phyloP scores from a whole-genome alignment of 202 grass and related monocot genomes.

The Zizania palustris region DNA sequence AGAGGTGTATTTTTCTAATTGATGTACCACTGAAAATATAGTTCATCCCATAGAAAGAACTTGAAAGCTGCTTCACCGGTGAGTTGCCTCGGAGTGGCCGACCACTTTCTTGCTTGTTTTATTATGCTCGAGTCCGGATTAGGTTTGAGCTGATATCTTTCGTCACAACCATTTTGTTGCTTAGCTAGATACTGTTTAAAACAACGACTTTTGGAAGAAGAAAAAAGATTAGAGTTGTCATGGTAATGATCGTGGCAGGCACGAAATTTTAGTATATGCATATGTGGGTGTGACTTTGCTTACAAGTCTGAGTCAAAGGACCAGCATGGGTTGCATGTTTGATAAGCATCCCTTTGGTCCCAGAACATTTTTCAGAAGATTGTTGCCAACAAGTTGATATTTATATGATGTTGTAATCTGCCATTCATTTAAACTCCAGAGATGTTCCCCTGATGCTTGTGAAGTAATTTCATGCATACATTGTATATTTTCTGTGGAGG shows the following conservation, averaged over 20 bases:
- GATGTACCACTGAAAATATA: no score
- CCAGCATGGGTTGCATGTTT: conserved; percentile 23
- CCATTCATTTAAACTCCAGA: conserved; percentile 13
- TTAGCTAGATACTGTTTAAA: background rate
- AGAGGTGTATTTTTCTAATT: no score
- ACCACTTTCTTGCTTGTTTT: no score
- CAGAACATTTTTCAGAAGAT: conserved; percentile 14
- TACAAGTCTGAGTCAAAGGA: conserved; percentile 30
- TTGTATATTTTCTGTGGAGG: background rate
- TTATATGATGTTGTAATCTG: background rate
- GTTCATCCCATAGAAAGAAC: no score
- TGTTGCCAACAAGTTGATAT: background rate
- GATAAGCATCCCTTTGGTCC: background rate
- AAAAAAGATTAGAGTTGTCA: background rate
- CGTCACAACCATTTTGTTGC: conserved; percentile 19
- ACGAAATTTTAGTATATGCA: conserved; percentile 3
- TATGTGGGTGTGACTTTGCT: conserved; percentile 26
- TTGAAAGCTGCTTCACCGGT: no score
- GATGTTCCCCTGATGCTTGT: background rate
- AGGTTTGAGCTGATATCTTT: background rate
- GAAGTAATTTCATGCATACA: background rate
- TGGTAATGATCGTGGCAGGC: conserved; percentile 38
- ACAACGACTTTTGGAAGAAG: no score
- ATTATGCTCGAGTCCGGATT: no score
- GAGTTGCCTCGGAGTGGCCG: no score